Conservation (phyloP, 1,284 basidiomycete species). For the Leccinum pallidistipes region DNA sequence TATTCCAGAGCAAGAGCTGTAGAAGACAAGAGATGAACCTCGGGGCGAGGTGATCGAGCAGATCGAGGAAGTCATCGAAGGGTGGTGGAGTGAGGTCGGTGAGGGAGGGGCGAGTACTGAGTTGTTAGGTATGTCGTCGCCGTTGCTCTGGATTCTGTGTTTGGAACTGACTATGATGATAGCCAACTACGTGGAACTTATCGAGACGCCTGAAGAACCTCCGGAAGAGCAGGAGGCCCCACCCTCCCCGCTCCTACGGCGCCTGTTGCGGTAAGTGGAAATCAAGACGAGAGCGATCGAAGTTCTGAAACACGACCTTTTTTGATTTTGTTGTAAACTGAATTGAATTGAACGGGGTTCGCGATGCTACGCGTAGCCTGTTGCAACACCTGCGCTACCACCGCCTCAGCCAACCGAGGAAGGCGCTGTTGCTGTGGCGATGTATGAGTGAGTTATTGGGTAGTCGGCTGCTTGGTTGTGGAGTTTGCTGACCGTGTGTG, state of each 20-base stretch:
- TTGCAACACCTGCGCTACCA: slow-evolving; percentile 38
- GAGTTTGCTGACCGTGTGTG: background rate
- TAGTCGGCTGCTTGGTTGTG: background rate
- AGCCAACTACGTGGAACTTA: slow-evolving; percentile 82
- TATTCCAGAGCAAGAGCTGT: slow-evolving; percentile 37
- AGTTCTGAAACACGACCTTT: too few relatives aligned
- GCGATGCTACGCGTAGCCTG: slow-evolving; percentile 34
- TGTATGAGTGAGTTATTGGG: slow-evolving; percentile 65
- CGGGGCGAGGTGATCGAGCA: slow-evolving; percentile 77
- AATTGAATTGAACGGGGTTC: slow-evolving; percentile 20
- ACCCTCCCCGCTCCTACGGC: slow-evolving; percentile 43
- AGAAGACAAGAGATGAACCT: slow-evolving; percentile 87
- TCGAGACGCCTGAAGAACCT: slow-evolving; percentile 48
- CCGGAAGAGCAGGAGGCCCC: slow-evolving; percentile 33
- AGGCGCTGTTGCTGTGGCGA: slow-evolving; percentile 65
- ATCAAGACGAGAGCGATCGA: too few relatives aligned
- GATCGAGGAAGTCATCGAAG: slow-evolving; percentile 82
- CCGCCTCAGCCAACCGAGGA: slow-evolving; percentile 48
- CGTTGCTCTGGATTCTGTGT: background rate
- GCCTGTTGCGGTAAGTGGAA: slow-evolving; percentile 38
- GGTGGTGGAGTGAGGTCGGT: slow-evolving; percentile 82
- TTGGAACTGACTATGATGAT: slow-evolving; percentile 20
- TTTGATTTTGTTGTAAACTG: background rate
- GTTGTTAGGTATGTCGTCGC: slow-evolving; percentile 57
- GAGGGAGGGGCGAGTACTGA: slow-evolving; percentile 63